Conservation (phyloP, 805 yeast genomes). For the Candida maesae region DNA sequence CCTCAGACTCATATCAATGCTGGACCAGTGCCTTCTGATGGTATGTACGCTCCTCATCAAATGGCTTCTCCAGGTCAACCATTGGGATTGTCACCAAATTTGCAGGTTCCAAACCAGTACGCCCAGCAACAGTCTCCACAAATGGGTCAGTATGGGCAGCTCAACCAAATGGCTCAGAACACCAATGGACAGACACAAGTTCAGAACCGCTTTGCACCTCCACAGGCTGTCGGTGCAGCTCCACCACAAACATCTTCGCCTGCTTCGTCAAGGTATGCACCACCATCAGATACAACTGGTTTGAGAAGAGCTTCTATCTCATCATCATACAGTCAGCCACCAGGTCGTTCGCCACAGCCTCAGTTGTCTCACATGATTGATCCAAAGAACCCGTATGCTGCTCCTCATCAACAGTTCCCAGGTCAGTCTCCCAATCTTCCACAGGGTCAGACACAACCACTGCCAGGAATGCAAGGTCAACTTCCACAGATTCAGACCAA, state of each 20-base stretch:
- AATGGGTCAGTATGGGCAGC: not conserved
- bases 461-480: not conserved
- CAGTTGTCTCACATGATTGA: conserved; percentile 9
- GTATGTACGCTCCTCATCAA: conserved; percentile 2
- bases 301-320: not conserved
- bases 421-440: no score
- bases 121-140: not conserved
- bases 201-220: not conserved
- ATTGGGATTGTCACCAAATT: not conserved
- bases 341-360: conserved; percentile 4
- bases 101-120: no score
- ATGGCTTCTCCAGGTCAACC: conserved; percentile 3
- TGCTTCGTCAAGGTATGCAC: conserved; percentile 6
- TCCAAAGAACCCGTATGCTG: conserved; percentile 6
- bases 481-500: conserved; percentile 4
- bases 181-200: not conserved
- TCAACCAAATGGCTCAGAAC: no score
- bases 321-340: not conserved
- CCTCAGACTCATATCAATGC: not conserved
- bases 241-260: not conserved
- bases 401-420: no score
- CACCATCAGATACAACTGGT: conserved; percentile 1
- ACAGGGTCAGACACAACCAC: not conserved
- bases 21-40: not conserved
- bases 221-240: not conserved